Conservation (phyloP, 2,329 filamentous ascomycete species). For the Sclerotinia subarctica region DNA sequence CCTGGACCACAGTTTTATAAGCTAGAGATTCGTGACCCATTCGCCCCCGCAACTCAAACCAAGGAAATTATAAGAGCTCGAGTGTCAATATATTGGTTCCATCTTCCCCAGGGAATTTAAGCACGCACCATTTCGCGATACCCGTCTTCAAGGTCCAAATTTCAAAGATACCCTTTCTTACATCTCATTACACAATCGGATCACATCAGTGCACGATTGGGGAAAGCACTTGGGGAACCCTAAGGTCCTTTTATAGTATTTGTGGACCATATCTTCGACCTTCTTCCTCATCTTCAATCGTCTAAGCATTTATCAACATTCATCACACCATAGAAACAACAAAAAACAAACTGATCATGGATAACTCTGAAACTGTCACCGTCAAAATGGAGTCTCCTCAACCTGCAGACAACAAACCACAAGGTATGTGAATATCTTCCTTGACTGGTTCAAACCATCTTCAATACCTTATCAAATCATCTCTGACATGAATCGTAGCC, state of each 20-base stretch:
- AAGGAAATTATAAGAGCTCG: conserved; percentile 7
- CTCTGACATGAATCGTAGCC: conserved; percentile 1
- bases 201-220: conserved; percentile 3
- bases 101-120: not conserved
- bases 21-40: not conserved
- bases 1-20: not conserved
- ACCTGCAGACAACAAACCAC: not conserved
- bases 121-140: conserved; percentile 10
- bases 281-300: not conserved
- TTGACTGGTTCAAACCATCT: not conserved
- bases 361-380: not conserved
- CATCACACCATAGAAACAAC: not conserved
- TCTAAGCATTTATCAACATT: not conserved
- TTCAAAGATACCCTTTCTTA: not conserved
- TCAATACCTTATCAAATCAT: not conserved
- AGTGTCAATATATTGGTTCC: conserved; percentile 5
- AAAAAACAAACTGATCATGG: not conserved
- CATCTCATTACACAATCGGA: not conserved
- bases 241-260: not conserved
- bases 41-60: conserved; percentile 1
- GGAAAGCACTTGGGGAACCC: not conserved
- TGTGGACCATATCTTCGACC: not conserved
- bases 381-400: not conserved
- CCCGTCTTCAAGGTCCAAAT: not conserved
- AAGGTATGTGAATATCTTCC: not conserved